Evolutionary conservation across 192 early-diverging fungal species (phyloP), one percentile per base, ranked within the genome.

Genomic region (Funneliformis geosporum): DNA sequence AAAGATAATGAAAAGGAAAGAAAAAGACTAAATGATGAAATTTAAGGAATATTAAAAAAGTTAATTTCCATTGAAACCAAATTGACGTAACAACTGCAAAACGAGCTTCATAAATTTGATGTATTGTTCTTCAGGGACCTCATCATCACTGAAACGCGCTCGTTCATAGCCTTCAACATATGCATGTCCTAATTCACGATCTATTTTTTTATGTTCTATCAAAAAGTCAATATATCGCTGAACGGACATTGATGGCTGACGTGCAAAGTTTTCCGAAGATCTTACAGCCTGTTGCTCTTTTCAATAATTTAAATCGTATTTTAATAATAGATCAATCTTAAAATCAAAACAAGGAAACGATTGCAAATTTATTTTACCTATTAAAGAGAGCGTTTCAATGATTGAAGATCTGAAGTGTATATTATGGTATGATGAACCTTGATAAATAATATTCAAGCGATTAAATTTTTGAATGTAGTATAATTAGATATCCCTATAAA

Each of bases 111-210:
- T 67, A 61, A 78, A 78, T 55, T 78, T 65, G 5, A 27, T 78
- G 16, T 67, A 78, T 1, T 78, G 62, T 69, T 78, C 60, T 68
- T 78, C 64, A 23, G 23, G 18, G 6, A 68, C 40, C 50, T 78
- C 76, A 16, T 78, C 40, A 0, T 80, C 76, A 44, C 88, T 85
- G 42, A 90, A 90, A 10, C 89, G 82, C 9, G 87, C 87, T n/a
- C 76, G 82, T 75, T 90, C 89, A 73, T 90, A 90, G 2, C 86
- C 86, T 71, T 88, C 83, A 12, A 90, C 69, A 72, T 90, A 90
- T 8, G 87, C 82, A 74, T 84, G 60, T 25, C 84, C 89, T 40
- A 89, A 80, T 27, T 82, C 79, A n/a, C 75, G 67, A 55, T 85
- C 83, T 16, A 90, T 79, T 23, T 85, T 73, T 10, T 75, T 82